These are phyloP conservation scores for Stellera chamaejasme DNA, from an alignment of 345 rosid genomes.

Conservation along the genomic window DNA sequence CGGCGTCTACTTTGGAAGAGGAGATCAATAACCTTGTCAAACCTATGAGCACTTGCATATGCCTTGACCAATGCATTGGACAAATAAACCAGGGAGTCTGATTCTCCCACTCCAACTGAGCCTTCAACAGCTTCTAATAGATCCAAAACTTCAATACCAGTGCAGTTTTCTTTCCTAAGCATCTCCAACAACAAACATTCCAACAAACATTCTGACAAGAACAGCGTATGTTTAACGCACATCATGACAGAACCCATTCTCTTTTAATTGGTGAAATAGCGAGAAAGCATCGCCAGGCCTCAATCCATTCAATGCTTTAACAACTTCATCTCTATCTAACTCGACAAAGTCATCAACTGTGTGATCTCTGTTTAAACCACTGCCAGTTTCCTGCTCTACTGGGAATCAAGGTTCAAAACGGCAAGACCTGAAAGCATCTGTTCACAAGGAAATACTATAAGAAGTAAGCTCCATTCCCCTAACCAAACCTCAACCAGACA, in stretches of 20 bases:
- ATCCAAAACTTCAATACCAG: constrained; percentile 26
- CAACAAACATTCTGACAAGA: constrained; percentile 36
- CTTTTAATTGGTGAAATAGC: constrained; percentile 27
- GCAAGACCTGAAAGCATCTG: constrained; percentile 15
- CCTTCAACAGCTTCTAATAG: constrained; percentile 32
- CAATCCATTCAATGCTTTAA: constrained; percentile 22
- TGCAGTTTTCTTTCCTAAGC: constrained; percentile 21
- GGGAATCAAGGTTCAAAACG: constrained; percentile 17
- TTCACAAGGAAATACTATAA: background rate
- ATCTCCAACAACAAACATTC: constrained; percentile 36
- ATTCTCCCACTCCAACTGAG: constrained; percentile 16
- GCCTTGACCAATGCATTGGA: constrained; percentile 48
- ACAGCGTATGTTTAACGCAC: constrained; percentile 34
- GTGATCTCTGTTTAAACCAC: constrained; percentile 9
- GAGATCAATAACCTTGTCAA: constrained; percentile 46
- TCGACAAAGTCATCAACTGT: constrained; percentile 12
- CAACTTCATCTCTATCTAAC: constrained; percentile 22
- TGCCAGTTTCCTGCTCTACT: constrained; percentile 14
- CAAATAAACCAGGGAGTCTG: constrained; percentile 18
- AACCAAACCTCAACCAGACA: too few relatives aligned
- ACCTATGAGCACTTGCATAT: constrained; percentile 36
- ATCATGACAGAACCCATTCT: constrained; percentile 30
- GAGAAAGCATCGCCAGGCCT: constrained; percentile 42
- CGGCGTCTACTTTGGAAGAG: constrained; percentile 24
- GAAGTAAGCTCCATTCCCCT: too few relatives aligned